Evolutionary conservation across 1,284 basidiomycete genomes (phyloP).

Genomic region (Volvariella volvacea): DNA sequence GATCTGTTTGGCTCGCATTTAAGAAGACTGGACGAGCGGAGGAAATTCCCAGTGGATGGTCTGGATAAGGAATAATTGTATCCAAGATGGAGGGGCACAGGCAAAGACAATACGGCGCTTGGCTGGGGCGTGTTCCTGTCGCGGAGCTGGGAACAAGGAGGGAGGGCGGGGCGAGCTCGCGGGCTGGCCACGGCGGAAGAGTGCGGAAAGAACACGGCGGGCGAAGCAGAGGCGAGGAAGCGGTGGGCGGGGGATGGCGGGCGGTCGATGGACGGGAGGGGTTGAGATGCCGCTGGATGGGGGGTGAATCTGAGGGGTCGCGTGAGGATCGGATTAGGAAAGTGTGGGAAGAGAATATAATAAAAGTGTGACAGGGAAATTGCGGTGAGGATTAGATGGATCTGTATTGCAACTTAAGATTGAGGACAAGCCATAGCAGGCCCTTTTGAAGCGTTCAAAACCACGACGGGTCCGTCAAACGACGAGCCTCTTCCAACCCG

Average conservation of each 20-base stretch:
- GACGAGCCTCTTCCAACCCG: background rate
- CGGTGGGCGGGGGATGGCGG: constrained; percentile 1
- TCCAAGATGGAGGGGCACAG: background rate
- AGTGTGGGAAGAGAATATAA: background rate
- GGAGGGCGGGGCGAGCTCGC: constrained; percentile 7
- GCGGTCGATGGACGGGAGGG: constrained; percentile 4
- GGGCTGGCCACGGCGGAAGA: constrained; percentile 9
- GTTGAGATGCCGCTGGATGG: background rate
- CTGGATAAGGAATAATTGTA: constrained; percentile 19
- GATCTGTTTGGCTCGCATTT: constrained; percentile 11
- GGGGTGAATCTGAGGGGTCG: background rate
- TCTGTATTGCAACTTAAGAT: constrained; percentile 1
- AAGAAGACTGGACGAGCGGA: constrained; percentile 3
- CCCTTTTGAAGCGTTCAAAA: constrained; percentile 1
- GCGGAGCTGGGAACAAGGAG: constrained; percentile 2
- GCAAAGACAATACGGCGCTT: constrained; percentile 1
- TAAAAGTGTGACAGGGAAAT: background rate
- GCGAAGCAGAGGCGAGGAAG: constrained; percentile 7
- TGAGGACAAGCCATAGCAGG: background rate
- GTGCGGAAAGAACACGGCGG: constrained; percentile 7
- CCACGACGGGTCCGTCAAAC: background rate
- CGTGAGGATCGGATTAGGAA: constrained; percentile 1
- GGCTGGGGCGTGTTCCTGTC: background rate
- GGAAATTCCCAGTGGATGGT: constrained; percentile 9
- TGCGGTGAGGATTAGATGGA: background rate